A percentile compares a stretch with the other conserved stretches of the same genome.
Evolutionary conservation across 1,284 basidiomycete species (phyloP).

Genomic region (Cryptococcus hybrid): DNA sequence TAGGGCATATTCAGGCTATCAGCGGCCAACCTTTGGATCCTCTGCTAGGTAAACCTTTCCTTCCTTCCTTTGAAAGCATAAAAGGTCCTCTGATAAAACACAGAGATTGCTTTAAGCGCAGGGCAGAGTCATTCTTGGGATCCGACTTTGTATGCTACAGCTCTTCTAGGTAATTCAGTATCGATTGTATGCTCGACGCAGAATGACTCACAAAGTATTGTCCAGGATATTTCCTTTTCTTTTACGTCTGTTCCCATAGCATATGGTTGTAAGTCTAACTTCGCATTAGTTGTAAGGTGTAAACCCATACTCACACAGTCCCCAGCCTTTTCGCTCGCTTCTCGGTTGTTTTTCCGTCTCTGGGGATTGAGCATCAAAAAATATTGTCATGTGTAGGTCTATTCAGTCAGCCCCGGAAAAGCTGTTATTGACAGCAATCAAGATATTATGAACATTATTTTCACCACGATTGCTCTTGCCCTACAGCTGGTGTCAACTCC

Average conservation of each 20-base stretch:
- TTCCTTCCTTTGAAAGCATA: background rate
- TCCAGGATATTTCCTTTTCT: conserved; percentile 22
- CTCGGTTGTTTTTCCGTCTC: conserved; percentile 3
- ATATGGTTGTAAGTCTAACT: conserved; percentile 14
- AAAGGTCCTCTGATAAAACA: background rate
- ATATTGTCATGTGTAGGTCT: conserved; percentile 27
- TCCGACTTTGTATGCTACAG: conserved; percentile 25
- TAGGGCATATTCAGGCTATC: conserved; percentile 12
- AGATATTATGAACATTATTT: conserved; percentile 27
- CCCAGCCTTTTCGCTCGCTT: conserved; percentile 4
- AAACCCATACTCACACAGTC: background rate
- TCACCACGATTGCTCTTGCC: conserved; percentile 26
- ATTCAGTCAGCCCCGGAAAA: background rate
- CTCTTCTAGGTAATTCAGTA: conserved; percentile 18
- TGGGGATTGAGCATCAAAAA: conserved; percentile 20
- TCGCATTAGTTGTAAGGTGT: background rate
- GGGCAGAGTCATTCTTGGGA: conserved; percentile 25
- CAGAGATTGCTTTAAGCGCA: conserved; percentile 15
- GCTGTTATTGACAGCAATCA: background rate
- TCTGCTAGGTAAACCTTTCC: conserved; percentile 15
- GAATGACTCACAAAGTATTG: background rate
- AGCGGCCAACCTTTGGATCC: conserved; percentile 15
- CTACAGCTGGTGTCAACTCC: conserved; percentile 23
- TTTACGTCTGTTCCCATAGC: conserved; percentile 16
- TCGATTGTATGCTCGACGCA: background rate